phyloP scores from a whole-genome alignment of 768 basidiomycete genomes.

The Termitomyces sp. region DNA sequence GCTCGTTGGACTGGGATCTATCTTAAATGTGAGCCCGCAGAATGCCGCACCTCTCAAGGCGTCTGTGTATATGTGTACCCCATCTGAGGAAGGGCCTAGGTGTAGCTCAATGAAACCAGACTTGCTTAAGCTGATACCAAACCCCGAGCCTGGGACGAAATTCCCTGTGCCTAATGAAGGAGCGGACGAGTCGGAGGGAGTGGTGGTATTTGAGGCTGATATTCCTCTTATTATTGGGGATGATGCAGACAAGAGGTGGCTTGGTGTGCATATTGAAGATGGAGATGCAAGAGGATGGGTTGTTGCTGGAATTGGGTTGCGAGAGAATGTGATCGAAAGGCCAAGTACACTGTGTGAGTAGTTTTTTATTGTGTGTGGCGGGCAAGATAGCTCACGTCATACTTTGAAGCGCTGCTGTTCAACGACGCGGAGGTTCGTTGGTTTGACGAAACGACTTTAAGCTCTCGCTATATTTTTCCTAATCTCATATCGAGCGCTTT shows the following conservation, averaged over 20 bases:
- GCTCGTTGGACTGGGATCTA: slow-evolving; percentile 56
- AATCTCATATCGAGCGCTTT: slow-evolving; percentile 55
- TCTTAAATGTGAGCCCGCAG: slow-evolving; percentile 47
- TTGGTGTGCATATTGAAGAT: slow-evolving; percentile 49
- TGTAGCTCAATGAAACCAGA: slow-evolving; percentile 41
- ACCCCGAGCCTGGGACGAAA: slow-evolving; percentile 41
- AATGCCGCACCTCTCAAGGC: slow-evolving; percentile 38
- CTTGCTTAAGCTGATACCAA: slow-evolving; percentile 58
- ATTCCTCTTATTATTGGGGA: slow-evolving; percentile 18
- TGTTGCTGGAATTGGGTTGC: slow-evolving; percentile 43
- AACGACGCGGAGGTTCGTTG: slow-evolving; percentile 28
- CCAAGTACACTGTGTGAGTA: slow-evolving; percentile 41
- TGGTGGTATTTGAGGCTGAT: slow-evolving; percentile 57
- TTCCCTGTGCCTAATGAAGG: slow-evolving; percentile 72
- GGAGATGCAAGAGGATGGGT: slow-evolving; percentile 59
- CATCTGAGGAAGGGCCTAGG: slow-evolving; percentile 9
- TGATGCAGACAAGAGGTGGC: slow-evolving; percentile 24
- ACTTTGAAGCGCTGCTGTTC: slow-evolving; percentile 34
- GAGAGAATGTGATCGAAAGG: slow-evolving; percentile 25
- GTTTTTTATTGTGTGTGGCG: slow-evolving; percentile 6
- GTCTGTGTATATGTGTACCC: slow-evolving; percentile 42
- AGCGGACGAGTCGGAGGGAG: slow-evolving; percentile 68
- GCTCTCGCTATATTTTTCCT: slow-evolving; percentile 45
- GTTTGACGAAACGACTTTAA: slow-evolving; percentile 28
- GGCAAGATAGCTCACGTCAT: slow-evolving; percentile 7